These are phyloP conservation scores for Physcomitrium patens DNA, from an alignment of 225 moss, liverwort and hornwort genomes.

Conservation along the genomic window DNA sequence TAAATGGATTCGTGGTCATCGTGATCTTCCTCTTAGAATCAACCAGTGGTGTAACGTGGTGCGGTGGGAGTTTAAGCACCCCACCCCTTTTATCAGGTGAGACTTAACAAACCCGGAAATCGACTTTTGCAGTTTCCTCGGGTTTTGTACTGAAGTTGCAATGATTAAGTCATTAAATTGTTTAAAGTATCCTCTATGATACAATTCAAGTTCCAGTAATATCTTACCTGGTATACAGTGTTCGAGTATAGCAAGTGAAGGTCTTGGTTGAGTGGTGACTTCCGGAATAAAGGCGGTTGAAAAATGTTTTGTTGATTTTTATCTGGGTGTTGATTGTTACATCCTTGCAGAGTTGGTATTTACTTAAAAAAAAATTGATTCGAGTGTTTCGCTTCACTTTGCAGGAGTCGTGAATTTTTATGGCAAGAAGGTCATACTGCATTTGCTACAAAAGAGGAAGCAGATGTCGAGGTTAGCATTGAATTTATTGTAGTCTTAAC, in stretches of 20 bases:
- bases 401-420: slow-evolving; percentile 97
- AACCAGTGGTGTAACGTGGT: slow-evolving; percentile 99
- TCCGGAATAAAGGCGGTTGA: not conserved
- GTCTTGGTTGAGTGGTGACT: not conserved
- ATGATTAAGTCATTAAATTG: not conserved
- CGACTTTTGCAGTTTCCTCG: not conserved
- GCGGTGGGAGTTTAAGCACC: slow-evolving; percentile 99
- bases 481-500: not conserved
- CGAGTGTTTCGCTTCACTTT: not conserved
- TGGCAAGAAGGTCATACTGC: slow-evolving; percentile 99
- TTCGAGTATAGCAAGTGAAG: slow-evolving; percentile 12
- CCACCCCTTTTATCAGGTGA: slow-evolving; percentile 95
- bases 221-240: not conserved
- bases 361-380: not conserved
- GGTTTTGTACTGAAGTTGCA: not conserved
- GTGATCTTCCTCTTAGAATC: slow-evolving; percentile 86
- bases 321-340: not conserved
- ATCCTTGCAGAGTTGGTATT: not conserved
- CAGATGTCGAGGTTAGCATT: slow-evolving; percentile 75
- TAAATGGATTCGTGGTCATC: slow-evolving; percentile 98
- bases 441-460: slow-evolving; percentile 81
- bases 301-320: not conserved
- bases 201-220: not conserved
- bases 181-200: not conserved
- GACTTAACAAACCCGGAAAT: not conserved